Evolutionary conservation across 257 asterid genomes (phyloP), one percentile per base, ranked within the genome.

Genomic region (Verbena officinalis): DNA sequence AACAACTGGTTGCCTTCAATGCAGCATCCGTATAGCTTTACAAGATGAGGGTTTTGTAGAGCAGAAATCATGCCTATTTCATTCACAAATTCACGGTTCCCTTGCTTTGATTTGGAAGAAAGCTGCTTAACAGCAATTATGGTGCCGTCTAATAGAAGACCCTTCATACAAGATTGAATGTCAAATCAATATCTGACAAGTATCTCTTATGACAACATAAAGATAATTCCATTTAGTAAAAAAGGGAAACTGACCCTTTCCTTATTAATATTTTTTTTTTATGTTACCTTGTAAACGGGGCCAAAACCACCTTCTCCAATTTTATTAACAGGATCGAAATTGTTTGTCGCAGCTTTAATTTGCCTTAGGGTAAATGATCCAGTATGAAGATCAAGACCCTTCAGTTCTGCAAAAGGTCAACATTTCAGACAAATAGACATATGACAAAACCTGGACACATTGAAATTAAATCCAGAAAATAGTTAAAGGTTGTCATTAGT

Each of bases 281-380:
- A 50, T 14, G 43, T 22, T 64, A 84, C 90, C 87, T 78, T 81
- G 74, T 65, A 81, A 8, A 84, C 90, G 11, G 90, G 81, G 48
- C 90, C 90, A 64, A 84, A 84, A 55, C 90, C 90, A 63, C 90
- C 90, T 77, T 84, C 90, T 65, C 90, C 90, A 40, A 84, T 81
- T 73, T 84, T 84, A 66, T 78, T 74, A 54, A 78, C 78, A 8
- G 77, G 81, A 65, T 84, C 87, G 64, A 84, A 84, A 65, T 84
- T 84, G 65, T 84, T 70, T 3, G 90, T 84, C 44, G 87, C 87
- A 45, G 81, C 81, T 74, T 62, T 83, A 16, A 83, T 71, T 69
- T 83, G 87, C 50, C 77, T 67, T 30, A 78, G 66, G 16, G 85
- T 68, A 44, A 78, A 84, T 39, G 78, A 67, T 3, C 83, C 81